Conservation (phyloP, 805 yeast species). For the Yamadazyma endophytica region DNA sequence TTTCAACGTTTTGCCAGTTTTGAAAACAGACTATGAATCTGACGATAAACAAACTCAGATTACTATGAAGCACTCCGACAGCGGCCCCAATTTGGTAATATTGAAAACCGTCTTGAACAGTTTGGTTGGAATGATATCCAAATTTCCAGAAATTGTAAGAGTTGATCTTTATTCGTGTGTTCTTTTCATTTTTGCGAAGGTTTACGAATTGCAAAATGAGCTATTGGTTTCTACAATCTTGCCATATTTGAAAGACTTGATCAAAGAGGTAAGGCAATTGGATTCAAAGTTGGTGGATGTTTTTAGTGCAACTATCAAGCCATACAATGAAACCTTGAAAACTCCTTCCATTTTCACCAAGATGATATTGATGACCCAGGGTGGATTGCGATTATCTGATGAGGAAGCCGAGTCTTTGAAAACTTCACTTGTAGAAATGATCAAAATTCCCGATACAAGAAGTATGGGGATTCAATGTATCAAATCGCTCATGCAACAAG, state of each 20-base stretch:
- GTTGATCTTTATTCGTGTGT: slow-evolving; percentile 70
- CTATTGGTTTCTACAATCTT: slow-evolving; percentile 46
- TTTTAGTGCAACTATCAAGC: slow-evolving; percentile 22
- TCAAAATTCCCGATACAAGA: slow-evolving; percentile 18
- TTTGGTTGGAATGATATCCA: slow-evolving; percentile 57
- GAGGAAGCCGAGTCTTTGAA: slow-evolving; percentile 19
- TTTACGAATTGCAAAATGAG: slow-evolving; percentile 43
- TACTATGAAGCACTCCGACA: slow-evolving; percentile 23
- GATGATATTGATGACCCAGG: slow-evolving; percentile 31
- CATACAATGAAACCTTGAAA: slow-evolving; percentile 13
- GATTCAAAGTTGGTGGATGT: slow-evolving; percentile 18
- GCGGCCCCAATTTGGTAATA: slow-evolving; percentile 35
- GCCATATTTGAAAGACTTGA: slow-evolving; percentile 33
- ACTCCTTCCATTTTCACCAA: slow-evolving; percentile 28
- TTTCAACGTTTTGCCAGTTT: slow-evolving; percentile 55
- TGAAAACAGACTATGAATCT: slow-evolving; percentile 42
- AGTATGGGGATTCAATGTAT: slow-evolving; percentile 50
- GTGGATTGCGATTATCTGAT: slow-evolving; percentile 23
- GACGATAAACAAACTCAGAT: slow-evolving; percentile 17
- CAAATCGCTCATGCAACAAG: slow-evolving; percentile 47
- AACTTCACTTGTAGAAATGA: slow-evolving; percentile 19
- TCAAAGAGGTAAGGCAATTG: slow-evolving; percentile 19
- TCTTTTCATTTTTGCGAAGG: slow-evolving; percentile 55
- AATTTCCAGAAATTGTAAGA: slow-evolving; percentile 65
- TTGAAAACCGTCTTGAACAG: slow-evolving; percentile 48